Base-by-base conservation (phyloP, 2,329 filamentous ascomycete species). In the Phyllachora maydis region DNA sequence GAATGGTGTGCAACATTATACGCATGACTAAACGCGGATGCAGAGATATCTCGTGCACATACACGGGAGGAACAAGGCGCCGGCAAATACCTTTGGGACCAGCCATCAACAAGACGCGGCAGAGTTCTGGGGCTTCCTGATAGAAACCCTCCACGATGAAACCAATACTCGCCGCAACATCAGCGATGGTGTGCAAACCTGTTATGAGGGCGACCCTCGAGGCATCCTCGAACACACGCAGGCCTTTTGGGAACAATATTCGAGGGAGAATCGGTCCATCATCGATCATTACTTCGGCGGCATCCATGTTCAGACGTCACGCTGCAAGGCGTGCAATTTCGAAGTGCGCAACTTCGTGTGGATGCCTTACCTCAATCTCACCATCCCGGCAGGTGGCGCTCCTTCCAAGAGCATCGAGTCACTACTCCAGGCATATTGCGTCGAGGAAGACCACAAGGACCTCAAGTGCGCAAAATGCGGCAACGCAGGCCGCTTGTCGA, bases 71-170 rank as follows among this genome's bases (percentile, higher is more conserved):
- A 26, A 28, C 19, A 39, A 37, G 25, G 30, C 26, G 20, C 31
- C 27, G 32, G 65, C 65, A 28, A 56, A 63, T 8, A 32, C 39
- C 5, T 88, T 82, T 52, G 77, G 72, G 9, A 72, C 78, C 19
- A 56, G 59, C 13, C 54, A 67, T 23, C 85, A 95, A 41, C 88
- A 95, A 47, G 88, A 98, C 39, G 75, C 82, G 2, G 76, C 83
- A 33, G 88, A 95, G 38, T 91, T 91, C 35, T 70, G 85, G 33
- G 68, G 70, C 21, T 92, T 90, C 39, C 46, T 93, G 14, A 59
- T 91, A 18, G 70, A 78, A 25, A 71, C 75, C 33, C 56, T 95
- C 8, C 74, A 85, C 35, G 77, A 88, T 40, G 88, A 98, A 46
- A 70, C 90, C 4, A 90, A 92, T 41, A 43, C 42, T 14, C 44